A percentile compares a stretch with the other conserved stretches of the same genome.
These are phyloP conservation scores for Cryomyces minteri DNA, from an alignment of 495 filamentous ascomycete species.

Conservation along the genomic window DNA sequence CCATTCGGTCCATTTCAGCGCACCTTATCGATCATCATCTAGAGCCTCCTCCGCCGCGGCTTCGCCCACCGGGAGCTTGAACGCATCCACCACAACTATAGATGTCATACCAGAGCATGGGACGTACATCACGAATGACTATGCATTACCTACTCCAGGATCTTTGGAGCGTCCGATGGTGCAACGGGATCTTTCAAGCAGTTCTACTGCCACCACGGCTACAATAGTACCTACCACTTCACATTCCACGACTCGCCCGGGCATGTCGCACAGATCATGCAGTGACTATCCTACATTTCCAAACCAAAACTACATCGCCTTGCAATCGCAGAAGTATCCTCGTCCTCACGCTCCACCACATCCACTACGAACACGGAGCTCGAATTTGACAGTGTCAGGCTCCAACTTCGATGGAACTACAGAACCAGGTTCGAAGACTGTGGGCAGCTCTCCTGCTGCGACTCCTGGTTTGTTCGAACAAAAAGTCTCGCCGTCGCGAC, in stretches of 20 bases:
- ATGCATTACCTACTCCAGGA: neutral
- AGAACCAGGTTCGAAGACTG: slow-evolving; percentile 18
- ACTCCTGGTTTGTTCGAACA: slow-evolving; percentile 23
- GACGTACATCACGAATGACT: no score
- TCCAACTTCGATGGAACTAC: slow-evolving; percentile 1
- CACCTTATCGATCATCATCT: slow-evolving; percentile 4
- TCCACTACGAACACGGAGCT: slow-evolving; percentile 15
- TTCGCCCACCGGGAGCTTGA: slow-evolving; percentile 7
- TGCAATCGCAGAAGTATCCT: slow-evolving; percentile 22
- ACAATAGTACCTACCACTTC: slow-evolving; percentile 11
- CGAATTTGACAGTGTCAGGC: slow-evolving; percentile 4
- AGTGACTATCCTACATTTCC: slow-evolving; percentile 17
- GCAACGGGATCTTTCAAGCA: slow-evolving; percentile 12
- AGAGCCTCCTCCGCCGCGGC: slow-evolving; percentile 5
- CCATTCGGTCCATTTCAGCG: slow-evolving; percentile 7
- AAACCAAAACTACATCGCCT: slow-evolving; percentile 24
- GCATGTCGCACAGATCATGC: neutral
- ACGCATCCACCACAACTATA: slow-evolving; percentile 8
- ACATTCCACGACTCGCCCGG: slow-evolving; percentile 3
- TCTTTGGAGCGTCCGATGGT: slow-evolving; percentile 8
- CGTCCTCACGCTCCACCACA: slow-evolving; percentile 9
- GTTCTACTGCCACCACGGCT: slow-evolving; percentile 13
- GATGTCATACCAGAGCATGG: neutral
- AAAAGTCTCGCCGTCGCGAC: slow-evolving; percentile 7
- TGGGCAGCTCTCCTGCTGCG: slow-evolving; percentile 20